Percentiles rank a stretch among this genome's conserved stretches.
Evolutionary conservation across 805 yeast species (phyloP).

Genomic region (Pichia pseudocactophila): DNA sequence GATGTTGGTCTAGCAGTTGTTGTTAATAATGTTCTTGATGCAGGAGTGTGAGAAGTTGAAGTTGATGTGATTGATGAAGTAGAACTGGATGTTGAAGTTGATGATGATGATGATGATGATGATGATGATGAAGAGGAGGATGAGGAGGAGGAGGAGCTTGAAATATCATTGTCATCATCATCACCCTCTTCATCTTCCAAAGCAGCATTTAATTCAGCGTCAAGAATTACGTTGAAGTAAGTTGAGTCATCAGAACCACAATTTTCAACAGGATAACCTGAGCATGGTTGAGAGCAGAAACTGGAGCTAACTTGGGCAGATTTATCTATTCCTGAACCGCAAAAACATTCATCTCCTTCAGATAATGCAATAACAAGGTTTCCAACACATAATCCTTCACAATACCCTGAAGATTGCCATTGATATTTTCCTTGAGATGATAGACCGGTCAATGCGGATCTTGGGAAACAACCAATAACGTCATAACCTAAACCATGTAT

Average conservation of each 20-base stretch:
- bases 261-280: conserved; percentile 51
- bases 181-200: not conserved
- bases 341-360: conserved; percentile 52
- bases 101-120: conserved; percentile 10
- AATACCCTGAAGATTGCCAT: conserved; percentile 55
- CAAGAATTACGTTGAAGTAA: conserved; percentile 41
- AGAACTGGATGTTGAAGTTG: conserved; percentile 14
- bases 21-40: conserved; percentile 11
- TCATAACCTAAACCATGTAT: conserved; percentile 9
- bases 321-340: conserved; percentile 43
- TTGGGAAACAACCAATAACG: conserved; percentile 22
- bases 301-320: conserved; percentile 19
- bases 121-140: conserved; percentile 12
- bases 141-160: conserved; percentile 13
- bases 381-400: conserved; percentile 42
- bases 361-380: conserved; percentile 35
- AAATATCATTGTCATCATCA: not conserved
- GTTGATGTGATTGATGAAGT: conserved; percentile 12
- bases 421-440: conserved; percentile 37
- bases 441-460: conserved; percentile 25
- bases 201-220: conserved; percentile 5
- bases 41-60: conserved; percentile 12
- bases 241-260: conserved; percentile 44
- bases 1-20: conserved; percentile 10
- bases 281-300: conserved; percentile 41